Evolutionary conservation across 108 stramenopile species (phyloP).

Genomic region (Chaetoceros tenuissimus): DNA sequence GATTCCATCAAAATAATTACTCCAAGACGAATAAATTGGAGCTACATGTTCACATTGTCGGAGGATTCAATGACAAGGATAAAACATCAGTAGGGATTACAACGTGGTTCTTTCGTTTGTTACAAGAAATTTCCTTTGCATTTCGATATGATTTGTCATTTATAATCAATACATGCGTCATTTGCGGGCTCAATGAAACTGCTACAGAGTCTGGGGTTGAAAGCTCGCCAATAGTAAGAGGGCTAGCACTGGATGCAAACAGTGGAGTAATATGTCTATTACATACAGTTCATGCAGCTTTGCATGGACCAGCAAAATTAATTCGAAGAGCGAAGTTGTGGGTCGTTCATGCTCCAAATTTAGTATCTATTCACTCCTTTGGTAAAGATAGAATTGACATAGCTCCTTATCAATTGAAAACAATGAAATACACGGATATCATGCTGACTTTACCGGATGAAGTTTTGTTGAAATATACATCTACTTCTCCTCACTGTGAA

Average conservation of each 20-base stretch:
- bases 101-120: constrained; percentile 35
- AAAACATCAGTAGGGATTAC: constrained; percentile 38
- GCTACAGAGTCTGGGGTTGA: too few species aligned
- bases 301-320: constrained; percentile 35
- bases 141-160: constrained; percentile 17
- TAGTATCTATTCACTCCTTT: constrained; percentile 36
- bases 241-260: constrained; percentile 45
- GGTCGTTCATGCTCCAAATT: constrained; percentile 10
- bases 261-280: constrained; percentile 58
- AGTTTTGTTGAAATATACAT: constrained; percentile 40
- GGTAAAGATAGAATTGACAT: constrained; percentile 24
- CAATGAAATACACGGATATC: constrained; percentile 26
- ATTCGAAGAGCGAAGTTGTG: constrained; percentile 55
- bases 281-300: constrained; percentile 15
- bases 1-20: constrained; percentile 27
- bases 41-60: constrained; percentile 70
- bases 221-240: constrained; percentile 60
- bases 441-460: constrained; percentile 49
- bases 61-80: constrained; percentile 63
- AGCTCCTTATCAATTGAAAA: constrained; percentile 36
- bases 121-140: constrained; percentile 43
- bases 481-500: constrained; percentile 70
- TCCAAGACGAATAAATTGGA: too few species aligned
- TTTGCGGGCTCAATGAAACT: constrained; percentile 20
- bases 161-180: constrained; percentile 57